Evolutionary conservation across 179 eudicot genomes (phyloP).

Genomic region (Beta corolliflora): DNA sequence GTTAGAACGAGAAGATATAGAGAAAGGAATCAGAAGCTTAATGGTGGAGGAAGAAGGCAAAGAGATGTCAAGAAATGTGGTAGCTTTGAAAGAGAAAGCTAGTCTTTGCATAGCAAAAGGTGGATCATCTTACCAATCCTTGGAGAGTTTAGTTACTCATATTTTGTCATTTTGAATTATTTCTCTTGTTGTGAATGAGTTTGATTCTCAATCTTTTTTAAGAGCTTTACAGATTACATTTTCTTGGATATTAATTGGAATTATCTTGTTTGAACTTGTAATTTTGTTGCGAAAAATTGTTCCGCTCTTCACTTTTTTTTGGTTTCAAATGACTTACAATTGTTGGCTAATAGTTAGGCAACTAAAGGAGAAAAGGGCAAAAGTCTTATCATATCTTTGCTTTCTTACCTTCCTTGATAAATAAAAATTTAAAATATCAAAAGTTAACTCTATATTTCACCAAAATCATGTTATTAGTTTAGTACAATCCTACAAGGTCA

Average conservation of each 20-base stretch:
- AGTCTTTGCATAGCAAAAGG: constrained; percentile 36
- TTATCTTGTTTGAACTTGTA: neutral
- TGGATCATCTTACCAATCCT: constrained; percentile 34
- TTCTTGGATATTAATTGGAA: neutral
- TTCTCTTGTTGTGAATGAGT: neutral
- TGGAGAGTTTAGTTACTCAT: constrained; percentile 28
- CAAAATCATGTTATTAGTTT: too few species aligned
- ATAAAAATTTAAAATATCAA: too few species aligned
- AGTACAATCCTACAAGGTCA: neutral
- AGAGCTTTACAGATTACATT: neutral
- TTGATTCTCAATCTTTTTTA: neutral
- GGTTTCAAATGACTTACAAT: neutral
- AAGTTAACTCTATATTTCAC: too few species aligned
- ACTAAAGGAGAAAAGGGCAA: neutral
- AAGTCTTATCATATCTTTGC: too few species aligned
- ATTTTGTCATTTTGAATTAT: constrained; percentile 34
- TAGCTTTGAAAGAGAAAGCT: constrained; percentile 39
- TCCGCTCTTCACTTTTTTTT: neutral
- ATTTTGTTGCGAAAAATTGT: too few species aligned
- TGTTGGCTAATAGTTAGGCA: neutral
- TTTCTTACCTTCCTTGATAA: too few species aligned
- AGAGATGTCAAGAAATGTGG: constrained; percentile 42
- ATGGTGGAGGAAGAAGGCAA: constrained; percentile 54
- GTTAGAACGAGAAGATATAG: constrained; percentile 31
- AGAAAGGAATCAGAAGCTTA: constrained; percentile 32